Percentiles rank a stretch among this genome's conserved stretches.
phyloP scores from a whole-genome alignment of 805 yeast species.

The Lipomyces lipofer region DNA sequence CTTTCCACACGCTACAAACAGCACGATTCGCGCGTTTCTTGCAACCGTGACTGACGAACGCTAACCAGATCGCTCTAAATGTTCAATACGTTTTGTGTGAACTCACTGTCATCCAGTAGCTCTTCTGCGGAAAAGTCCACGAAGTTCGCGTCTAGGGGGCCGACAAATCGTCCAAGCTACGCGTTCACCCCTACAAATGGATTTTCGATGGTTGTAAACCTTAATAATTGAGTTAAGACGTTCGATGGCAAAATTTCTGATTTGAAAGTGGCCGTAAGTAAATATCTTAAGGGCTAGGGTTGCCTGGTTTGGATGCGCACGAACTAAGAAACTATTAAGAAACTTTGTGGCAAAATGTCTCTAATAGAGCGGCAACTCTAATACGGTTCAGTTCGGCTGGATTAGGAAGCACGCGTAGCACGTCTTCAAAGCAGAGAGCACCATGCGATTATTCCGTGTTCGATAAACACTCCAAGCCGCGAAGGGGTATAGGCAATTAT shows the following conservation, averaged over 20 bases:
- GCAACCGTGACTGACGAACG: constrained; percentile 2
- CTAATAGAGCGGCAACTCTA: too few relatives aligned
- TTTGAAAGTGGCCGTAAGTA: too few relatives aligned
- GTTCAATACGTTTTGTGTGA: background rate
- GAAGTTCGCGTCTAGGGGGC: background rate
- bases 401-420: too few relatives aligned
- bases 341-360: background rate
- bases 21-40: background rate
- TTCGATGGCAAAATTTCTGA: too few relatives aligned
- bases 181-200: background rate
- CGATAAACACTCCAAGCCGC: too few relatives aligned
- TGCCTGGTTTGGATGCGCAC: background rate
- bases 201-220: background rate
- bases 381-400: too few relatives aligned
- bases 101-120: constrained; percentile 2
- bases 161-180: background rate
- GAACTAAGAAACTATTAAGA: too few relatives aligned
- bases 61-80: background rate
- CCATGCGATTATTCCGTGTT: too few relatives aligned
- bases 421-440: too few relatives aligned
- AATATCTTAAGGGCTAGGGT: background rate
- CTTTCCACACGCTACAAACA: background rate
- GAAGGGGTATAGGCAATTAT: too few relatives aligned
- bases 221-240: too few relatives aligned
- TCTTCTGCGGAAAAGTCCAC: background rate